These are phyloP conservation scores for Nepenthes alata DNA, from an alignment of 179 eudicot species.

Conservation along the genomic window DNA sequence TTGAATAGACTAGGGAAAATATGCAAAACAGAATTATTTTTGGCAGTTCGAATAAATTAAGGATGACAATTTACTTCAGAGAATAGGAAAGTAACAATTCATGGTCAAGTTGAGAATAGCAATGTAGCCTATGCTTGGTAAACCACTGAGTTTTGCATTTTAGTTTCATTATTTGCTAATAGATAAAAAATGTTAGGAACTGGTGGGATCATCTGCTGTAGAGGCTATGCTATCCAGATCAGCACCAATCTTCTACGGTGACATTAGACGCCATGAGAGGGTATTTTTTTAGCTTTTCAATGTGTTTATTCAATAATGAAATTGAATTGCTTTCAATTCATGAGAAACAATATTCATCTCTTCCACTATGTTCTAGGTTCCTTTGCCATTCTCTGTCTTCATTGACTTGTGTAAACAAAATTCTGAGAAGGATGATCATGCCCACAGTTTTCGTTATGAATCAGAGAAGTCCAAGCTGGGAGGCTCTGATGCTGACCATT, in stretches of 20 bases:
- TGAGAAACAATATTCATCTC: not conserved
- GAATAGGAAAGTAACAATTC: too few species aligned
- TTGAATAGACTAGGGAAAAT: too few species aligned
- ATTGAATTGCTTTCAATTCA: too few species aligned
- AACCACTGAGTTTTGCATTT: not conserved
- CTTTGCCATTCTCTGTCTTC: slow-evolving; percentile 65
- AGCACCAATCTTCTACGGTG: slow-evolving; percentile 75
- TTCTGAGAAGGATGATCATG: slow-evolving; percentile 12
- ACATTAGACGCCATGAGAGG: slow-evolving; percentile 83
- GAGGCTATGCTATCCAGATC: slow-evolving; percentile 68
- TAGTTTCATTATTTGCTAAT: not conserved
- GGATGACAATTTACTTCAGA: too few species aligned
- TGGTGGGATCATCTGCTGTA: slow-evolving; percentile 41
- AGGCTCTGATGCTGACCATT: slow-evolving; percentile 17
- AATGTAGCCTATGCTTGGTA: not conserved
- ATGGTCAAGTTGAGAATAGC: too few species aligned
- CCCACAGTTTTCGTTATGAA: slow-evolving; percentile 15
- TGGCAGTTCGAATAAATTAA: too few species aligned
- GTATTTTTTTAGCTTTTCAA: slow-evolving; percentile 15
- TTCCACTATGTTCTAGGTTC: slow-evolving; percentile 31
- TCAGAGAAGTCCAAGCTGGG: slow-evolving; percentile 17
- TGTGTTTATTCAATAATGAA: too few species aligned
- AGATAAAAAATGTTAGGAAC: slow-evolving; percentile 30
- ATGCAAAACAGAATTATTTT: too few species aligned
- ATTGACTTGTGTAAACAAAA: slow-evolving; percentile 43